A percentile compares a stretch with the other conserved stretches of the same genome.
phyloP scores from a whole-genome alignment of 2,329 filamentous ascomycete genomes.

The Aspergillus sp. region DNA sequence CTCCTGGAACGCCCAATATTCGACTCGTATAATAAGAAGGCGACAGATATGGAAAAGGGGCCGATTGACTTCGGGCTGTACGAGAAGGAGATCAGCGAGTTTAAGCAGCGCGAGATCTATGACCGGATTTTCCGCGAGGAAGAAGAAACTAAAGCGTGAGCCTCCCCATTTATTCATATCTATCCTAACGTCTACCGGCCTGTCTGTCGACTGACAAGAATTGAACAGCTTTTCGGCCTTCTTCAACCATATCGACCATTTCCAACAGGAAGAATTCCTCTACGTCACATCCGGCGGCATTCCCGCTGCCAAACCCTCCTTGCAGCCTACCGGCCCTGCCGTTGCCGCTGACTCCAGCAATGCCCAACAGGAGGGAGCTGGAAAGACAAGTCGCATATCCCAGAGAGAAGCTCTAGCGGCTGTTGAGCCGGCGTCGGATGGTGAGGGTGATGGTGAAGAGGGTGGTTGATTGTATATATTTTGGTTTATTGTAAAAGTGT shows the following conservation, averaged over 20 bases:
- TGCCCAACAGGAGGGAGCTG: neutral
- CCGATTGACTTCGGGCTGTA: slow-evolving; percentile 71
- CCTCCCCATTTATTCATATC: slow-evolving; percentile 22
- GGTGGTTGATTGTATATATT: neutral
- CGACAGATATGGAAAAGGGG: slow-evolving; percentile 55
- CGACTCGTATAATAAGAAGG: slow-evolving; percentile 73
- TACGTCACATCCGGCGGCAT: slow-evolving; percentile 66
- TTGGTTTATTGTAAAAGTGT: too few species aligned
- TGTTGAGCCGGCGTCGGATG: slow-evolving; percentile 25
- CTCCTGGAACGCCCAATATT: slow-evolving; percentile 88
- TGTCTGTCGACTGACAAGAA: neutral
- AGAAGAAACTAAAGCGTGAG: slow-evolving; percentile 77
- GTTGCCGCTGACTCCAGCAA: neutral
- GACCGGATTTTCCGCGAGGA: slow-evolving; percentile 84
- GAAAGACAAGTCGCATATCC: slow-evolving; percentile 13
- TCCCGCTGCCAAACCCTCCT: slow-evolving; percentile 45
- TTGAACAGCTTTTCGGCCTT: slow-evolving; percentile 60
- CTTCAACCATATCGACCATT: slow-evolving; percentile 72
- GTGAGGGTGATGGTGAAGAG: slow-evolving; percentile 20
- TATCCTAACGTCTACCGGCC: too few species aligned
- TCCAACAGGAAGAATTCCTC: slow-evolving; percentile 62
- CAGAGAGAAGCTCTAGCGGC: slow-evolving; percentile 25
- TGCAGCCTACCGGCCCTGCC: slow-evolving; percentile 2
- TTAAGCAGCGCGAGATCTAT: slow-evolving; percentile 91
- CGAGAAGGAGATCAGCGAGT: slow-evolving; percentile 70